Conservation (phyloP, 352 stramenopile species). For the Halophytophthora polymorphica region DNA sequence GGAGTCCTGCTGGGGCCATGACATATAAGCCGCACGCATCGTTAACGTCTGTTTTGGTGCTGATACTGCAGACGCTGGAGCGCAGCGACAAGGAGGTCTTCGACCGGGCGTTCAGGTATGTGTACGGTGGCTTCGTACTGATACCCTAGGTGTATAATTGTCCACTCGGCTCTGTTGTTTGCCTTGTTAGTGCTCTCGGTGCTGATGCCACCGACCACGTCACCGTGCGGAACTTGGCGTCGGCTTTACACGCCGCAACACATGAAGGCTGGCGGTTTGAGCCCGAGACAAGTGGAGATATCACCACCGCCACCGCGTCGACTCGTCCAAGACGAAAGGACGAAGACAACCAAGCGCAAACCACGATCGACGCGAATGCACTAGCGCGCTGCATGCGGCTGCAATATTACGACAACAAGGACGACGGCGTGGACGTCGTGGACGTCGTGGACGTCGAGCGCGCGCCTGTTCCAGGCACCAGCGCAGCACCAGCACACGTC, state of each 20-base stretch:
- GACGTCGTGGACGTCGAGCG: too few species aligned
- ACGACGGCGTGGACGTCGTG: too few species aligned
- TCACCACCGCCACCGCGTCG: too few species aligned
- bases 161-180: not conserved
- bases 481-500: too few species aligned
- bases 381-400: conserved; percentile 19
- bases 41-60: not conserved
- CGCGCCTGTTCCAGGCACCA: too few species aligned
- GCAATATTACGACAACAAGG: conserved; percentile 27
- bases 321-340: not conserved
- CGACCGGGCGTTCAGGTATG: conserved; percentile 33
- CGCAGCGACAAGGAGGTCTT: conserved; percentile 18
- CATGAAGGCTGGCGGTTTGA: too few species aligned
- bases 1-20: not conserved
- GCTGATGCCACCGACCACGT: conserved; percentile 7
- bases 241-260: not conserved
- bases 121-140: too few species aligned
- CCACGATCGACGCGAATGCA: conserved; percentile 10
- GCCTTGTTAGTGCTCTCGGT: conserved; percentile 14
- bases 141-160: too few species aligned
- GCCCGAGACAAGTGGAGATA: too few species aligned
- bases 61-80: conserved; percentile 26
- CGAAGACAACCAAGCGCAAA: not conserved
- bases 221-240: conserved; percentile 16
- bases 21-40: not conserved